Evolutionary conservation across 139 green algal genomes (phyloP).

Genomic region (Diplosphaera chodatii): DNA sequence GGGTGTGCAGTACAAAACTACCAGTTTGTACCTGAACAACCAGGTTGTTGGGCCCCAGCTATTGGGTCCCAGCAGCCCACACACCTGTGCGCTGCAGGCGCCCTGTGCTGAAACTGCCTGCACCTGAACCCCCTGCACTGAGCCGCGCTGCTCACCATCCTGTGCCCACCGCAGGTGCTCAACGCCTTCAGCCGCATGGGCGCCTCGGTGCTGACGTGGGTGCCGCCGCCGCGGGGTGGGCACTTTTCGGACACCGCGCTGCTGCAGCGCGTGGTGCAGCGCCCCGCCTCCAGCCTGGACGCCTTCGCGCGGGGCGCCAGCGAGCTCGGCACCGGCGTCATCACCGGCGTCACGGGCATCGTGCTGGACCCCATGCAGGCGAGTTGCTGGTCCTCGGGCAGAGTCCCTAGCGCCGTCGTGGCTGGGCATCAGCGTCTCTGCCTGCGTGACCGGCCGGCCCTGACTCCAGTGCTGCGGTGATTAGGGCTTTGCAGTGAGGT

Average conservation of each 20-base stretch:
- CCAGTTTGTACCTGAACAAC: too few relatives aligned
- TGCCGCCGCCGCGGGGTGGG: constrained; percentile 51
- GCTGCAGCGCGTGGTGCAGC: constrained; percentile 47
- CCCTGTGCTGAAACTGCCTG: too few relatives aligned
- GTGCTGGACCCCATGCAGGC: constrained; percentile 59
- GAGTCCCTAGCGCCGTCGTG: not conserved
- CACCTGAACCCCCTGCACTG: too few relatives aligned
- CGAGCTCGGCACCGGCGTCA: constrained; percentile 50
- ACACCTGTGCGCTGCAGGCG: too few relatives aligned
- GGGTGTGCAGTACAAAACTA: too few relatives aligned
- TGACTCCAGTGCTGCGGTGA: too few relatives aligned
- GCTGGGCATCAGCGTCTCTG: too few relatives aligned
- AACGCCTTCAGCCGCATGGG: constrained; percentile 52
- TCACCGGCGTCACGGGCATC: constrained; percentile 36
- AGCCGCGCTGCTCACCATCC: not conserved
- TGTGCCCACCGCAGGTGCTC: constrained; percentile 36
- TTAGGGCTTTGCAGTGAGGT: too few relatives aligned
- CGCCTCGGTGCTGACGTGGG: constrained; percentile 41
- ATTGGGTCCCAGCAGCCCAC: too few relatives aligned
- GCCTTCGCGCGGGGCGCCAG: constrained; percentile 35
- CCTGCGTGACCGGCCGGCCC: too few relatives aligned
- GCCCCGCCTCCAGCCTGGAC: constrained; percentile 59
- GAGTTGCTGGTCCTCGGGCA: not conserved
- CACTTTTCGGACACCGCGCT: constrained; percentile 46
- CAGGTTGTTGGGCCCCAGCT: too few relatives aligned